Evolutionary conservation across 768 basidiomycete genomes (phyloP), one percentile per base, ranked within the genome.

Genomic region (Tricholoma flavovirens): DNA sequence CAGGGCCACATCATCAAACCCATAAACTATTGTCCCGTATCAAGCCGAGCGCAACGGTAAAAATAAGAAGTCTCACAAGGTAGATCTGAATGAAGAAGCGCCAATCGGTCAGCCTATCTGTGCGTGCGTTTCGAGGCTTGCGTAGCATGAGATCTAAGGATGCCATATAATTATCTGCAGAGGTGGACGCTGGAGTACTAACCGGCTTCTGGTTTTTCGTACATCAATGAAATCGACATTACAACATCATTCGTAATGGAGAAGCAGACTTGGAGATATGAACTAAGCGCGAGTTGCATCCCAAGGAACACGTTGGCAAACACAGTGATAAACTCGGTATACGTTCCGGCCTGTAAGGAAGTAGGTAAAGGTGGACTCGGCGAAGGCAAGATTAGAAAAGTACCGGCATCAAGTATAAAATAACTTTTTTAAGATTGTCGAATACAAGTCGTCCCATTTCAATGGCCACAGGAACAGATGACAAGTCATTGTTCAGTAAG

Each of bases 391-490:
- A 51, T 29, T 69, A 82, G 68, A 74, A 73, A 63, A 79, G 78
- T 40, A 77, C 79, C 7, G 78, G 77, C 40, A 80, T 66, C 12
- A 80, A 67, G 53, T 81, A 79, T n/a, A 81, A 58, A 5, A 77
- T 75, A 14, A 77, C 70, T 71, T 84, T 80, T 72, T 81, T 77
- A 32, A 87, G 71, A 60, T 87, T 87, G 63, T 85, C 83, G 61
- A 80, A 86, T 15, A 82, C 80, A 12, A 84, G 72, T 35, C 83
- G 80, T 58, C 86, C 86, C 65, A 85, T 84, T 66, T 83, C 75
- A 61, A 87, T 79, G 1, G 82, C 86, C 43, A 76, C 76, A 49
- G 83, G 75, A 57, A 87, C 86, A 1, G 83, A 81, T 1, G 83
- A 80, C 60, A 88, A 84, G 64, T 85, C 83, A 55, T 84, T 80